These are phyloP conservation scores for Rubia peregrina DNA, from an alignment of 305 asterid species.

Conservation along the genomic window DNA sequence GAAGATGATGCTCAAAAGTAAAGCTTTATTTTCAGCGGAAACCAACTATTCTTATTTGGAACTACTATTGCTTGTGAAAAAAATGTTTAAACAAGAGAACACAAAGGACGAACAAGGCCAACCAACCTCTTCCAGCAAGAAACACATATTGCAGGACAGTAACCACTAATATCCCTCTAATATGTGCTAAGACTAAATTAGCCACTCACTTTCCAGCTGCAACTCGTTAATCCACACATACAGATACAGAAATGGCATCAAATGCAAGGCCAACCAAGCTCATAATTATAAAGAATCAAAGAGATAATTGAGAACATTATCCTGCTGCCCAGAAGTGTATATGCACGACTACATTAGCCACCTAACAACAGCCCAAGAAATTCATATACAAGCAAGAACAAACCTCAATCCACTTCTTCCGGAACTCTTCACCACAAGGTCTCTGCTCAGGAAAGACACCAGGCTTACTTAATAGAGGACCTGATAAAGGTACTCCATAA, in stretches of 20 bases:
- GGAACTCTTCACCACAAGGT: slow-evolving; percentile 75
- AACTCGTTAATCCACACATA: slow-evolving; percentile 1
- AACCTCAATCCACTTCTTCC: slow-evolving; percentile 98
- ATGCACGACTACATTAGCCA: neutral
- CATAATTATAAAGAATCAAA: slow-evolving; percentile 5
- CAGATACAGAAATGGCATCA: slow-evolving; percentile 7
- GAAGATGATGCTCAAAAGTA: neutral
- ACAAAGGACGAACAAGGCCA: slow-evolving; percentile 6
- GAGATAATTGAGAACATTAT: neutral
- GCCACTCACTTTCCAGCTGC: neutral
- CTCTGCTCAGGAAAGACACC: slow-evolving; percentile 81
- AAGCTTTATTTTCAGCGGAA: too few species aligned
- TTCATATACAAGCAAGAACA: slow-evolving; percentile 12
- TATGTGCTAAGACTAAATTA: neutral
- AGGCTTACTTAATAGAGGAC: slow-evolving; percentile 58
- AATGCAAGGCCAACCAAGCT: slow-evolving; percentile 3
- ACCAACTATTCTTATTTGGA: neutral
- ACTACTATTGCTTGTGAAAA: neutral
- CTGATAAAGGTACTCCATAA: slow-evolving; percentile 93
- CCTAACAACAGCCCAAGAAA: neutral
- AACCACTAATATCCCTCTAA: neutral
- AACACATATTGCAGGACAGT: neutral
- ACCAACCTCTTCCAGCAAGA: neutral
- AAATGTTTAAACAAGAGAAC: neutral
- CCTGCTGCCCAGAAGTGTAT: neutral